These are phyloP conservation scores for Boletus vinaceobasis DNA, from an alignment of 768 basidiomycete species.

Conservation along the genomic window DNA sequence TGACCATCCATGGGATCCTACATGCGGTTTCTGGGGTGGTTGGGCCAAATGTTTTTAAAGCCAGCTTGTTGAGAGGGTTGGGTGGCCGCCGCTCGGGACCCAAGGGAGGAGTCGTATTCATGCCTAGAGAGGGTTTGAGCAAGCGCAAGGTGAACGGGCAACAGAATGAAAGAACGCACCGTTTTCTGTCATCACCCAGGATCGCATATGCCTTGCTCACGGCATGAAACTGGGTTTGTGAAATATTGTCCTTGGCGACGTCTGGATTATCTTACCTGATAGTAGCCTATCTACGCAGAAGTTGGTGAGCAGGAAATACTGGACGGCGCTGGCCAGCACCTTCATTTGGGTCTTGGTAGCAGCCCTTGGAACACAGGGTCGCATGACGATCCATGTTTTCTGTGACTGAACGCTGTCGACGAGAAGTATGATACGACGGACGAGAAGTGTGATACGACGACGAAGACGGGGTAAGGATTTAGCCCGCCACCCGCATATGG, in stretches of 20 bases:
- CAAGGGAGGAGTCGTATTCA: constrained; percentile 28
- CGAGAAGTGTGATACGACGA: no score
- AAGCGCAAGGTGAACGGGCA: not conserved
- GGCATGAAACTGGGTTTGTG: constrained; percentile 41
- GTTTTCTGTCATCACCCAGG: constrained; percentile 43
- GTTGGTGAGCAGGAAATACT: not conserved
- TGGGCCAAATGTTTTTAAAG: constrained; percentile 26
- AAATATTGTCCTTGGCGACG: constrained; percentile 34
- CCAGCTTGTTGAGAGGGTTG: constrained; percentile 25
- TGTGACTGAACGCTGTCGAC: constrained; percentile 9
- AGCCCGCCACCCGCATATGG: not conserved
- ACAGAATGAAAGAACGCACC: constrained; percentile 25
- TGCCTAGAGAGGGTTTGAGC: constrained; percentile 19
- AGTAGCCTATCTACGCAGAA: constrained; percentile 25
- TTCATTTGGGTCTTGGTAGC: constrained; percentile 35
- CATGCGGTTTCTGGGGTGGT: constrained; percentile 21
- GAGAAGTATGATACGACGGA: constrained; percentile 23
- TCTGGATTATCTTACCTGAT: constrained; percentile 36
- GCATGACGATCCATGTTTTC: constrained; percentile 28
- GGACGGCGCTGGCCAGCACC: constrained; percentile 8
- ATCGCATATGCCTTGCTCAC: constrained; percentile 48
- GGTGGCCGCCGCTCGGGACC: constrained; percentile 28
- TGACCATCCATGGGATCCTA: constrained; percentile 9
- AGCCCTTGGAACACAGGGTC: constrained; percentile 23
- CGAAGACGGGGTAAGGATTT: not conserved